These are phyloP conservation scores for Fomitopsis pinicola DNA, from an alignment of 1,284 basidiomycete species.

Conservation along the genomic window DNA sequence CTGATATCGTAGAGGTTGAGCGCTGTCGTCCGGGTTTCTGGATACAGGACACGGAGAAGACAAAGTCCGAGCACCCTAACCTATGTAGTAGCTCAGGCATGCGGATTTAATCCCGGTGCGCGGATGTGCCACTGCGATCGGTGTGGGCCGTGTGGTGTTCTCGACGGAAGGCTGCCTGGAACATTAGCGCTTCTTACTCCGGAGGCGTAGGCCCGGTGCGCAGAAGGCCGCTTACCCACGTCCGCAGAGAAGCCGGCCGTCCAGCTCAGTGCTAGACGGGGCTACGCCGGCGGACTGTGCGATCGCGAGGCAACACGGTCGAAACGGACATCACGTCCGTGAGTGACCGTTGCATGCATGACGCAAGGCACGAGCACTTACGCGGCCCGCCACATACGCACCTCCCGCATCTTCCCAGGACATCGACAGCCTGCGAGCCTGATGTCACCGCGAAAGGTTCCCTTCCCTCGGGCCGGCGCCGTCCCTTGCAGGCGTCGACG, in stretches of 20 bases:
- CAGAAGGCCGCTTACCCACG: not conserved
- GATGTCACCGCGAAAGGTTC: not conserved
- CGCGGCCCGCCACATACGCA: not conserved
- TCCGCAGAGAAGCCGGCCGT: not conserved
- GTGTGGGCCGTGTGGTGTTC: too few species aligned
- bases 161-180: too few species aligned
- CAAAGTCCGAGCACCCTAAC: too few species aligned
- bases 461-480: not conserved
- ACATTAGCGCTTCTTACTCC: too few species aligned
- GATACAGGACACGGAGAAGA: too few species aligned
- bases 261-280: not conserved
- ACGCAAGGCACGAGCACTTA: not conserved
- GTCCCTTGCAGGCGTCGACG: not conserved
- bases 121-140: too few species aligned
- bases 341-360: not conserved
- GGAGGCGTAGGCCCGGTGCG: too few species aligned
- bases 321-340: not conserved
- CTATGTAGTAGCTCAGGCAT: too few species aligned
- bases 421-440: not conserved
- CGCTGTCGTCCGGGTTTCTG: too few species aligned
- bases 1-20: too few species aligned
- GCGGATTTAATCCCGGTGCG: too few species aligned
- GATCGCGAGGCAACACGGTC: not conserved
- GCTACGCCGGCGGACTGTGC: not conserved
- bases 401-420: not conserved